A percentile compares a stretch with the other conserved stretches of the same genome.
Evolutionary conservation across 441 rosid species (phyloP).

Genomic region (Arabidopsis lyrata): DNA sequence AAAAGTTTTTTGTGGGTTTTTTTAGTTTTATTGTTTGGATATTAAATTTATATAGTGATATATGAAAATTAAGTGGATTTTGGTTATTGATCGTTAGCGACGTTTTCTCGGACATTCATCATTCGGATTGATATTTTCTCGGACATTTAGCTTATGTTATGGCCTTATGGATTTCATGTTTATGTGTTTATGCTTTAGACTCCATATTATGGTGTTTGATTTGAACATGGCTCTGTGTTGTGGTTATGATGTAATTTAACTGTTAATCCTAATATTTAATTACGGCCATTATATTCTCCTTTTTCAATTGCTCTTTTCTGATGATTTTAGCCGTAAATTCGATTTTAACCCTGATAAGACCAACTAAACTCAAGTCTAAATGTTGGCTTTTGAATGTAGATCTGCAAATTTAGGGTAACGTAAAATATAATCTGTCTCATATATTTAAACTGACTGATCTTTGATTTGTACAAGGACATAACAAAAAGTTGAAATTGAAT

Average conservation of each 20-base stretch:
- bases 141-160: no score
- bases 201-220: not conserved
- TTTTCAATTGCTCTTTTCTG: not conserved
- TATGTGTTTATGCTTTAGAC: no score
- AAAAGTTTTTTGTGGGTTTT: no score
- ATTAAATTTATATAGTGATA: no score
- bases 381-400: not conserved
- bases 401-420: not conserved
- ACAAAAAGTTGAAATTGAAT: not conserved
- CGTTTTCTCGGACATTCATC: no score
- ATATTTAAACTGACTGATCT: no score
- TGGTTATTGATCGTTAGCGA: no score
- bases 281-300: not conserved
- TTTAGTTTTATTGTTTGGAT: no score
- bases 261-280: not conserved
- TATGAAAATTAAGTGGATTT: no score
- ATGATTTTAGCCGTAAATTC: not conserved
- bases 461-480: not conserved
- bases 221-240: not conserved
- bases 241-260: not conserved
- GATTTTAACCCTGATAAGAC: not conserved
- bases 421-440: no score
- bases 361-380: not conserved
- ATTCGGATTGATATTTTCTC: no score
- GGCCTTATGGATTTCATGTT: not conserved